These are phyloP conservation scores for Sergeia podlipaevii DNA, from an alignment of 208 protist species.

Conservation along the genomic window DNA sequence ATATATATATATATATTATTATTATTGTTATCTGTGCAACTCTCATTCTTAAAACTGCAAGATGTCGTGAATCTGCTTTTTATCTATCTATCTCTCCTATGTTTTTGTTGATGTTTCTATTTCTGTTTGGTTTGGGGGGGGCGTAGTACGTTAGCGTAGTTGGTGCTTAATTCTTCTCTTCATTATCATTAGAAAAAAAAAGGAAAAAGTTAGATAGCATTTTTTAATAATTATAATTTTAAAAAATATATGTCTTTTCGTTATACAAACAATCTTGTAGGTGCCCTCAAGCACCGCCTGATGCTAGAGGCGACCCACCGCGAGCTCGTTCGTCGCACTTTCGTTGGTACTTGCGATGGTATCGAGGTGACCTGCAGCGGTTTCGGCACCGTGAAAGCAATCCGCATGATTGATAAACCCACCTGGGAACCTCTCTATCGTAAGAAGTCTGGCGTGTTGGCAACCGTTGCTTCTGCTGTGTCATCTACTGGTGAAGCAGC, in stretches of 20 bases:
- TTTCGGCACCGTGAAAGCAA: slow-evolving; percentile 62
- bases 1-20: no score
- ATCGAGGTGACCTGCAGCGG: slow-evolving; percentile 72
- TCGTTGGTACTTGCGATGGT: slow-evolving; percentile 65
- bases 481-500: not conserved
- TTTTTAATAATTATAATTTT: not conserved
- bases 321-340: slow-evolving; percentile 46
- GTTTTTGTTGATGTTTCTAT: no score
- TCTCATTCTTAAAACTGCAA: no score
- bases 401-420: slow-evolving; percentile 46
- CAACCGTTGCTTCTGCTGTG: not conserved
- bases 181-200: not conserved
- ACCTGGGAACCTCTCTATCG: slow-evolving; percentile 66
- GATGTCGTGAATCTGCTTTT: no score
- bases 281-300: slow-evolving; percentile 73
- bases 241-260: slow-evolving; percentile 84
- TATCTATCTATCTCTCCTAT: no score
- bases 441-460: not conserved
- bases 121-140: no score
- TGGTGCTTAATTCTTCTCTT: slow-evolving; percentile 13
- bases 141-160: slow-evolving; percentile 5
- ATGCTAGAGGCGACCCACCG: slow-evolving; percentile 67
- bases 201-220: no score
- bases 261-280: slow-evolving; percentile 85
- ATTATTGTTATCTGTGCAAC: no score